Base-by-base conservation (phyloP, 192 early-diverging fungal genomes). In the Backusella australiensis region DNA sequence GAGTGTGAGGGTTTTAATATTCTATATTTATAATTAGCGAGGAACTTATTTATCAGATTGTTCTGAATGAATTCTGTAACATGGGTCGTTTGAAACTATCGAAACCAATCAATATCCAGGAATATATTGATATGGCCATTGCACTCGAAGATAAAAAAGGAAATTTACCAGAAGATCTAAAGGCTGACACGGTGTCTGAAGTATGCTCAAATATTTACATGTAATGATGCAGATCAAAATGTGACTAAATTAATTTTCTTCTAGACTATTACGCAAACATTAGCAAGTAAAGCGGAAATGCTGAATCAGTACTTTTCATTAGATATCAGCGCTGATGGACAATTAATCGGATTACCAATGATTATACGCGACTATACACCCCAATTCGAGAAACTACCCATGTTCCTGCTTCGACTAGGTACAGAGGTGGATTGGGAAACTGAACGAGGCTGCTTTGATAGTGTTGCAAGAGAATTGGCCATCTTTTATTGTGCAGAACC, bases 231-330 rank as follows among this genome's bases (percentile, higher is more conserved):
- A 23, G 36, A 49, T 34, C 6, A 69, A 23, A 23, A 3, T 21
- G 2, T 32, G 19, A 53, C 21, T 6, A 17, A 42, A 34, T 49
- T 32, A 32, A 15, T 75, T 6, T 6, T 65, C 0, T 56, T n/a
- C 36, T 75, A 89, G 86, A 80, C 83, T n/a, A 88, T 91, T 6
- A 71, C 74, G 15, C 76, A 86, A 0, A 52, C 81, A 4, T 65
- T 96, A 17, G 75, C 92, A 4, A 75, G 82, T 5, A 74, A 86
- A 46, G 81, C 87, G 4, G 91, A 93, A 34, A 96, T 99, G 96
- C 85, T 99, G 6, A 83, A 86, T 15, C 96, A 98, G 73, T 98
- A 98, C 79, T 99, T 96, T 80, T 89, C 91, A 9, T 85, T 99
- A 6, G 86, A 70, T 14, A 79, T 99, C 35, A 86, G 77, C 23